Base-by-base conservation (phyloP, 2,329 filamentous ascomycete genomes). In the Onygenales sp. region DNA sequence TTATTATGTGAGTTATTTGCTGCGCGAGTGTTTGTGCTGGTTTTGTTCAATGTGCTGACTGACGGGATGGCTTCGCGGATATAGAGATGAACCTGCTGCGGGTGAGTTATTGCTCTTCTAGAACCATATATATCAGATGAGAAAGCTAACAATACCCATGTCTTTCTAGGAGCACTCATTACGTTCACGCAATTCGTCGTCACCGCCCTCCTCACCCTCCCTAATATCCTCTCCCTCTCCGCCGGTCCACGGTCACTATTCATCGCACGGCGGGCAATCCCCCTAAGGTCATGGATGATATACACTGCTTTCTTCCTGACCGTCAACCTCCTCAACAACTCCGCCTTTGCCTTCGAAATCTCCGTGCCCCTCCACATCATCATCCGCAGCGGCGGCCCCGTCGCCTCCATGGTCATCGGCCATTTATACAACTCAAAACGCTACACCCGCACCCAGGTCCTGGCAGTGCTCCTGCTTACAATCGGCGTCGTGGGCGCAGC, bases 331-430 rank as follows among this genome's bases (percentile, higher is more conserved):
- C 74, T 98, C 65, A 98, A 98, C 73, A 98, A 98, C 64, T 92
- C 92, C 76, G 93, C 92, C 6, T 98, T 98, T 69, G 91, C 89
- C 57, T 98, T 96, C 73, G 85, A 90, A 62, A 97, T 98, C 53
- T 95, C 90, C 6, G 89, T 98, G 0, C 93, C 93, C 1, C 84
- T 98, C 48, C 93, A 98, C 66, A 98, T 98, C 62, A 97, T 98
- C 60, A 77, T 98, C 33, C 83, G 93, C 51, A 96, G 91, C 48
- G 95, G 92, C 49, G 93, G 93, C 13, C 95, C 91, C 62, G 94
- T 97, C 57, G 94, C 91, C 4, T 97, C 93, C 7, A 95, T 98
- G 82, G 72, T 85, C 13, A 88, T 92, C n/a, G 93, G 93, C 2
- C 90, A 85, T 64, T 61, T 95, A 11, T 90, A 86, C 64, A 92